phyloP scores from a whole-genome alignment of 805 yeast genomes.

The Zygosaccharomyces pseudorouxii region DNA sequence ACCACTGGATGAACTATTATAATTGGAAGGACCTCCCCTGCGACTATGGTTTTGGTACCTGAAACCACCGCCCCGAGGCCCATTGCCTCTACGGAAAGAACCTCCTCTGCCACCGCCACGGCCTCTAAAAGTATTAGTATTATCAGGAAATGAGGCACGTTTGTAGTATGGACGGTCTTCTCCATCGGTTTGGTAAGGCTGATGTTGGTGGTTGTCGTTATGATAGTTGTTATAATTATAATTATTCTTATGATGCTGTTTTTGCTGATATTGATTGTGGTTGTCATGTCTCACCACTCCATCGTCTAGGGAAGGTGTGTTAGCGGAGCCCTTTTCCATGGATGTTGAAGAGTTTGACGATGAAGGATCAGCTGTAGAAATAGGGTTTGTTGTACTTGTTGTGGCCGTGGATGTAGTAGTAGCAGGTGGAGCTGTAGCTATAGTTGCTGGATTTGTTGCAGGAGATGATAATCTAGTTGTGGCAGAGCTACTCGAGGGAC shows the following conservation, averaged over 20 bases:
- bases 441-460: slow-evolving; percentile 4
- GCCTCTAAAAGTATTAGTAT: slow-evolving; percentile 16
- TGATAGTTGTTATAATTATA: background rate
- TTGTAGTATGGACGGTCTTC: slow-evolving; percentile 4
- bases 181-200: background rate
- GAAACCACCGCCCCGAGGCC: slow-evolving; percentile 16
- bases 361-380: background rate
- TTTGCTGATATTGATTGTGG: too few species aligned
- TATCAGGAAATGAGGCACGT: slow-evolving; percentile 8
- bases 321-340: background rate
- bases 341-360: background rate
- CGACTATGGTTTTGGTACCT: slow-evolving; percentile 6
- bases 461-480: slow-evolving; percentile 10
- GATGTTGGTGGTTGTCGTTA: background rate
- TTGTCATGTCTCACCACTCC: background rate
- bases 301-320: background rate
- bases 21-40: slow-evolving; percentile 1
- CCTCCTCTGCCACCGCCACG: slow-evolving; percentile 22
- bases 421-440: background rate
- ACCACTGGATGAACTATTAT: background rate
- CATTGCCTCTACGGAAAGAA: slow-evolving; percentile 11
- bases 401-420: background rate
- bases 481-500: slow-evolving; percentile 6
- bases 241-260: background rate
- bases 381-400: too few species aligned